Evolutionary conservation across 73 alveolate genomes (phyloP).

Genomic region (Effrenium voratum): DNA sequence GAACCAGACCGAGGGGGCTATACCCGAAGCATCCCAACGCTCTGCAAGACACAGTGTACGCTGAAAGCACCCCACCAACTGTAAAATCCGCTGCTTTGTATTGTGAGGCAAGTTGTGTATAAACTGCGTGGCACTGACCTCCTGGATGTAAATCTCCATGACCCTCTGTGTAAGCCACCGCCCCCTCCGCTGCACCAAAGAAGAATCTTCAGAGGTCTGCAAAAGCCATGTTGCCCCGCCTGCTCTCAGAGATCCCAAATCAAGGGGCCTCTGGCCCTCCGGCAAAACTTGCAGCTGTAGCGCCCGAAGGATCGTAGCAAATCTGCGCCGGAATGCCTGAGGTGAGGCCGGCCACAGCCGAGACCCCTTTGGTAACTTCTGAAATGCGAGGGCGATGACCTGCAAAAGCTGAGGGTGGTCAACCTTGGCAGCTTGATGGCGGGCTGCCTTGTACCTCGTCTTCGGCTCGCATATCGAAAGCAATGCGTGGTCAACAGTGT

Average conservation of each 20-base stretch:
- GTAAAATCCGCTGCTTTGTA: not conserved
- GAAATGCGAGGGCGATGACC: not conserved
- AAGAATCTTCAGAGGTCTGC: not conserved
- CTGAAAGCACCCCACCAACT: not conserved
- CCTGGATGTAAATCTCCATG: conserved; percentile 28
- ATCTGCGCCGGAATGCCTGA: not conserved
- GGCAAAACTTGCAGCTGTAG: not conserved
- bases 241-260: not conserved
- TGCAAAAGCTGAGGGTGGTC: conserved; percentile 13
- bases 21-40: no score
- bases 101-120: not conserved
- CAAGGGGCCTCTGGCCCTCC: not conserved
- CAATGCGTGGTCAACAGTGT: not conserved
- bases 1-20: no score
- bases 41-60: no score
- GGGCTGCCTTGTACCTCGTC: not conserved
- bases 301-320: not conserved
- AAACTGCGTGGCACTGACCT: not conserved
- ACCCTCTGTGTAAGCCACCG: not conserved
- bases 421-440: not conserved
- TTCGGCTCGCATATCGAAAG: not conserved
- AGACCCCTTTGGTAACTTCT: no score
- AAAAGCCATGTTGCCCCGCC: conserved; percentile 43
- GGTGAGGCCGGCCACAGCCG: not conserved
- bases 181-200: not conserved